Percentiles rank a stretch among this genome's conserved stretches.
Evolutionary conservation across 352 stramenopile species (phyloP).

Genomic region (Pythium chondricola): DNA sequence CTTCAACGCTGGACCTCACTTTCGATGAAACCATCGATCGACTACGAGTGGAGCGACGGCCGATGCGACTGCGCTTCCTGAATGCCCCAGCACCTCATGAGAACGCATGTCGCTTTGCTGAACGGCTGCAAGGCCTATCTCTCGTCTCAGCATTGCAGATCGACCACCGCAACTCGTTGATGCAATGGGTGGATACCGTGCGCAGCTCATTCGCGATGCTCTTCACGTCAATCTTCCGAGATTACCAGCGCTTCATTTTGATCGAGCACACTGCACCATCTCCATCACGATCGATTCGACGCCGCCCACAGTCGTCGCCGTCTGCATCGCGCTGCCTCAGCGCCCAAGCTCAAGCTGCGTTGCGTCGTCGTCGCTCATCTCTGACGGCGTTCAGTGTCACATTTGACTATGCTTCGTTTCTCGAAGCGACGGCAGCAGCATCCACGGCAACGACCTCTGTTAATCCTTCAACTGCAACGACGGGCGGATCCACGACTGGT

Average conservation of each 20-base stretch:
- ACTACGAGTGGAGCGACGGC: conserved; percentile 36
- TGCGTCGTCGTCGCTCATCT: conserved; percentile 32
- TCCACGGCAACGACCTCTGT: neutral
- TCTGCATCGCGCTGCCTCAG: conserved; percentile 1
- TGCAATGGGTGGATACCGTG: conserved; percentile 56
- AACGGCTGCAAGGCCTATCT: conserved; percentile 45
- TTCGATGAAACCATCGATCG: conserved; percentile 62
- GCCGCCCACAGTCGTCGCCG: neutral
- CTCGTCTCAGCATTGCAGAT: conserved; percentile 44
- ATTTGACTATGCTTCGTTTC: conserved; percentile 47
- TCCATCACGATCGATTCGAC: neutral
- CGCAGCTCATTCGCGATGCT: conserved; percentile 54
- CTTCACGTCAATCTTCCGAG: conserved; percentile 58
- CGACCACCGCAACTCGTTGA: conserved; percentile 30
- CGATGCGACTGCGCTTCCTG: conserved; percentile 55
- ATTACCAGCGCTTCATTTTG: conserved; percentile 43
- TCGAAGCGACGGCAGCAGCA: conserved; percentile 14
- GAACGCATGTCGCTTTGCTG: conserved; percentile 51
- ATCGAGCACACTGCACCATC: conserved; percentile 25
- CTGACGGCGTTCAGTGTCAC: conserved; percentile 41
- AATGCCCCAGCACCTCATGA: conserved; percentile 43
- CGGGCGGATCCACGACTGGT: conserved; percentile 10
- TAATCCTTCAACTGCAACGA: neutral
- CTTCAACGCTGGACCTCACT: conserved; percentile 50
- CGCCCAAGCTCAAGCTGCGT: conserved; percentile 2